Conservation (phyloP, 2,329 filamentous ascomycete species). For the Westerdykella aurantiaca region DNA sequence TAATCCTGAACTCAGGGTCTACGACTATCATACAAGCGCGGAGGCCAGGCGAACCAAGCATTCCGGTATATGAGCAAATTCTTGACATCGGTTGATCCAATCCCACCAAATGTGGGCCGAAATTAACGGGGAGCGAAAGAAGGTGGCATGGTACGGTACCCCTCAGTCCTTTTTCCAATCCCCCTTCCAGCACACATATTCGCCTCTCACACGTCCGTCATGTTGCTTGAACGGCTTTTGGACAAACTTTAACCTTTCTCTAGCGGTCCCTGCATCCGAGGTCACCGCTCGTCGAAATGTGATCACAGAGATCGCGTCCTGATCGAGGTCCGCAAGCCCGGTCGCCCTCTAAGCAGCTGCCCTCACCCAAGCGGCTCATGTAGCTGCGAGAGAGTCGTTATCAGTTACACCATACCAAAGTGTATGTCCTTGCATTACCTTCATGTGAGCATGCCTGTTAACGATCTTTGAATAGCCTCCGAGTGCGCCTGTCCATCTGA, state of each 20-base stretch:
- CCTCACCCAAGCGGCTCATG: slow-evolving; percentile 61
- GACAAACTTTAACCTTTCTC: too few species aligned
- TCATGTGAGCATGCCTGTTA: not conserved
- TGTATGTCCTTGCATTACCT: slow-evolving; percentile 11
- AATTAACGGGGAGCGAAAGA: slow-evolving; percentile 65
- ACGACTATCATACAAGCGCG: not conserved
- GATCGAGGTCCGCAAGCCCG: slow-evolving; percentile 66
- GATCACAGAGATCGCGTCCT: slow-evolving; percentile 64
- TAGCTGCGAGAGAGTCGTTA: slow-evolving; percentile 57
- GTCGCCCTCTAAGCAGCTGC: slow-evolving; percentile 63
- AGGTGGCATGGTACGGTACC: slow-evolving; percentile 64
- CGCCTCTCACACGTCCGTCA: too few species aligned
- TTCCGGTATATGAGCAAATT: slow-evolving; percentile 27
- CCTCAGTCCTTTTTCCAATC: slow-evolving; percentile 8
- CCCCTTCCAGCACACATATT: not conserved
- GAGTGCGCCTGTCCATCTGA: slow-evolving; percentile 29
- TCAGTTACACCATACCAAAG: slow-evolving; percentile 41
- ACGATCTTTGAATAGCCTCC: slow-evolving; percentile 14
- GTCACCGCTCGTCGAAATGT: slow-evolving; percentile 70
- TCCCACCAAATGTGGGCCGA: slow-evolving; percentile 50
- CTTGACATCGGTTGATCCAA: slow-evolving; percentile 12
- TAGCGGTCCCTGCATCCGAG: slow-evolving; percentile 59
- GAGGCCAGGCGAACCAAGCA: slow-evolving; percentile 9
- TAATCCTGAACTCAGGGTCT: slow-evolving; percentile 16
- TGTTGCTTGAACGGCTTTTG: too few species aligned